Conservation (phyloP, 805 yeast genomes). For the Scheffersomyces coipomensis region DNA sequence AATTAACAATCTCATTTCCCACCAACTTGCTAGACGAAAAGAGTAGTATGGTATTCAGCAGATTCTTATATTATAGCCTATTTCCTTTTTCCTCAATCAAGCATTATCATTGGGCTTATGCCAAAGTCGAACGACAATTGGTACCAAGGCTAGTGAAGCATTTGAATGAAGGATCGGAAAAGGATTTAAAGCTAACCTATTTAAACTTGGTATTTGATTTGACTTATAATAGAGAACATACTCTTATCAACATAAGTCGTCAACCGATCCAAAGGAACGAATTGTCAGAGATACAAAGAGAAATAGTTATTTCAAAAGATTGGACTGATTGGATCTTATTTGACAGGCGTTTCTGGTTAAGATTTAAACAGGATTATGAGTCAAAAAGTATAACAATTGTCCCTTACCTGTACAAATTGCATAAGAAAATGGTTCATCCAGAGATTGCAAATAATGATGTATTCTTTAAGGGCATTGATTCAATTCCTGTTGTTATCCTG, state of each 20-base stretch:
- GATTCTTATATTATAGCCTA: conserved; percentile 25
- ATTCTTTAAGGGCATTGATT: neutral
- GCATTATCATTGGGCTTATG: conserved; percentile 39
- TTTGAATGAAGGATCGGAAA: conserved; percentile 1
- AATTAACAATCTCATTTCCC: conserved; percentile 6
- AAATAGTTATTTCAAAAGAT: neutral
- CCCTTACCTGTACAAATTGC: conserved; percentile 14
- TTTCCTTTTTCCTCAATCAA: conserved; percentile 29
- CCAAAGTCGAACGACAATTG: conserved; percentile 32
- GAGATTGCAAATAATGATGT: neutral
- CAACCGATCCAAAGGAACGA: conserved; percentile 20
- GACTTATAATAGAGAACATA: neutral
- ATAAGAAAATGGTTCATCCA: conserved; percentile 2
- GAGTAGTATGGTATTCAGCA: conserved; percentile 19
- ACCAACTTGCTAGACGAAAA: conserved; percentile 4
- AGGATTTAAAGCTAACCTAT: conserved; percentile 13
- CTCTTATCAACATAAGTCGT: conserved; percentile 13
- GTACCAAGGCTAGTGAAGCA: conserved; percentile 21
- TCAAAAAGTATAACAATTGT: conserved; percentile 5
- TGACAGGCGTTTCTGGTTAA: conserved; percentile 42
- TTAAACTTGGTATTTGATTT: conserved; percentile 21
- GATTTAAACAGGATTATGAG: conserved; percentile 8
- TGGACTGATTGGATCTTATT: conserved; percentile 33
- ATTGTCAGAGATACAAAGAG: neutral
- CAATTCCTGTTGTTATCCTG: conserved; percentile 9